These are phyloP conservation scores for Fallopia convolvulus DNA, from an alignment of 148 eudicot species.

Conservation along the genomic window DNA sequence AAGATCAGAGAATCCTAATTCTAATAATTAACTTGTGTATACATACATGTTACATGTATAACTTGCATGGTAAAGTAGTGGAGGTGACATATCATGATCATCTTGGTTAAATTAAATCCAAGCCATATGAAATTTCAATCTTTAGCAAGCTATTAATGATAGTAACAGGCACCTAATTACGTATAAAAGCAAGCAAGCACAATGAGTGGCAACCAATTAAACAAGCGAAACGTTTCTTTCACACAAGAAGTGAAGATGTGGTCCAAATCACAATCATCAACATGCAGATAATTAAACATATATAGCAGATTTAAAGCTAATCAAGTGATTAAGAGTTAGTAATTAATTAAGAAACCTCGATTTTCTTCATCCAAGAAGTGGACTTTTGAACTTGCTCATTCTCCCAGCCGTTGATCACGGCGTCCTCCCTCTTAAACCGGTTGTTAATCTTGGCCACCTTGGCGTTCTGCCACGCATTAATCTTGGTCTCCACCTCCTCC, in stretches of 20 bases:
- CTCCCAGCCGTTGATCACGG: conserved; percentile 79
- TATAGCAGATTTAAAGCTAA: not conserved
- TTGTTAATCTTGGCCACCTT: conserved; percentile 83
- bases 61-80: too few species aligned
- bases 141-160: not conserved
- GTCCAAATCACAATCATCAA: not conserved
- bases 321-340: not conserved
- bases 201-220: not conserved
- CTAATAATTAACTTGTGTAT: not conserved
- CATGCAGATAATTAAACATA: not conserved
- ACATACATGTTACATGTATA: too few species aligned
- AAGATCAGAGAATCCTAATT: too few species aligned
- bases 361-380: conserved; percentile 77
- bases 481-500: conserved; percentile 91
- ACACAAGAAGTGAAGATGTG: not conserved
- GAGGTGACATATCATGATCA: not conserved
- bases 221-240: not conserved
- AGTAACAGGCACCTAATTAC: not conserved
- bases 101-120: not conserved
- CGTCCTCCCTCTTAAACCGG: conserved; percentile 83
- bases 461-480: conserved; percentile 82
- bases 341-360: conserved; percentile 47
- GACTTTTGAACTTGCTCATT: conserved; percentile 79
- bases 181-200: not conserved
- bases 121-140: not conserved